Evolutionary conservation across 1,284 basidiomycete species (phyloP).

Genomic region (Meira nashicola): DNA sequence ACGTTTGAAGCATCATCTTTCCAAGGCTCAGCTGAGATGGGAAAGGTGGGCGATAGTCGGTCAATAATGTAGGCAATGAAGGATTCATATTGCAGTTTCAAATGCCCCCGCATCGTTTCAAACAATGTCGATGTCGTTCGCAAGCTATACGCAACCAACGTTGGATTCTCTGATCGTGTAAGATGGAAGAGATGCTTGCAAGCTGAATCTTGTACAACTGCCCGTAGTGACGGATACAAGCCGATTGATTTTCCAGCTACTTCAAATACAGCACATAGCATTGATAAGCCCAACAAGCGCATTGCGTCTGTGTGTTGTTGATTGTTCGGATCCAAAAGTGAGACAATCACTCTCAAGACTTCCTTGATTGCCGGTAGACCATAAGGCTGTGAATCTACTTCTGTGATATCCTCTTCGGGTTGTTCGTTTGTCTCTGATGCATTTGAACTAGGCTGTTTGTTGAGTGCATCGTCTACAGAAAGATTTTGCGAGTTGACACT

Average conservation of each 20-base stretch:
- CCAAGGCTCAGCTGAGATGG: slow-evolving; percentile 49
- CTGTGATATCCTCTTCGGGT: slow-evolving; percentile 25
- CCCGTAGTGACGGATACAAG: slow-evolving; percentile 65
- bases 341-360: slow-evolving; percentile 86
- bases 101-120: slow-evolving; percentile 75
- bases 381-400: slow-evolving; percentile 57
- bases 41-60: slow-evolving; percentile 61
- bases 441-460: neutral
- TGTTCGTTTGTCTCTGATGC: neutral
- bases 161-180: slow-evolving; percentile 67
- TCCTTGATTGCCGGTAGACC: slow-evolving; percentile 89
- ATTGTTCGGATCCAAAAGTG: slow-evolving; percentile 89
- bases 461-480: too few species aligned
- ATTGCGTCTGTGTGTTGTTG: slow-evolving; percentile 95
- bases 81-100: slow-evolving; percentile 95
- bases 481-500: neutral
- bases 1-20: slow-evolving; percentile 9
- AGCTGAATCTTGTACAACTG: slow-evolving; percentile 75
- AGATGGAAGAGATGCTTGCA: slow-evolving; percentile 85
- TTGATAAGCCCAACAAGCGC: slow-evolving; percentile 77
- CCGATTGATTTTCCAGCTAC: slow-evolving; percentile 69
- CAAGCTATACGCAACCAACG: slow-evolving; percentile 72
- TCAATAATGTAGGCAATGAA: slow-evolving; percentile 91
- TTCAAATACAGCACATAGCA: slow-evolving; percentile 86
- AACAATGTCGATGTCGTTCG: slow-evolving; percentile 83